Base-by-base conservation (phyloP, 179 eudicot genomes). In the Dionaea muscipula region DNA sequence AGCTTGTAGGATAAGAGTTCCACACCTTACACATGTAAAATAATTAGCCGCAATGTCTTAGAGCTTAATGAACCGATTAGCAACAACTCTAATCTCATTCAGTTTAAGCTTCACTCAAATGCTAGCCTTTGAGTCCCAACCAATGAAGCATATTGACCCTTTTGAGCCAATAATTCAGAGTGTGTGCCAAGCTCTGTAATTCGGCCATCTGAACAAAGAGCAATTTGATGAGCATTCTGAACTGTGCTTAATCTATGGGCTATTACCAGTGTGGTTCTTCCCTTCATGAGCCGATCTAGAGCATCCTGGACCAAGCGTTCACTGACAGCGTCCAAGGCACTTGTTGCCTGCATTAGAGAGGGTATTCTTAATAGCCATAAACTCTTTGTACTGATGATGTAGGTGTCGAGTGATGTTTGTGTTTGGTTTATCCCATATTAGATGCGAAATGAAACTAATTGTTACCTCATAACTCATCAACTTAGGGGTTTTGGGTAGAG, bases 181-280 rank as follows among this genome's bases (percentile, higher is more conserved):
- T 91, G 98, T 55, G 96, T 84, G 52, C 98, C 98, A 3, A 91
- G 80, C 73, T 91, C 98, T 27, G 84, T 54, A 54, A 91, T 79
- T 72, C 52, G 80, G 51, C 98, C 96, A 64, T 87, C 94, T 5
- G 89, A 84, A 67, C 88, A 84, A 40, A 91, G 71, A 47, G 96
- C 98, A 61, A 91, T 91, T 71, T 84, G 96, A 67, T 91, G 75
- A 62, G 98, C 98, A 71, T 82, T 87, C 60, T 91, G 98, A 31
- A 91, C 98, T 16, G 98, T 91, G 81, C 96, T 91, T 72, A 91
- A 60, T 53, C 96, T 76, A 68, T 91, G 98, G 64, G 98, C 98
- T 65, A 91, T 91, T 16, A 91, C 99, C 77, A 91, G 71, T 47
- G 99, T 88, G 33, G 98, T 91, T 68, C 96, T 79, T 55, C 94